Conservation (phyloP, 176 grass and related monocot genomes). For the Phragmites australis region DNA sequence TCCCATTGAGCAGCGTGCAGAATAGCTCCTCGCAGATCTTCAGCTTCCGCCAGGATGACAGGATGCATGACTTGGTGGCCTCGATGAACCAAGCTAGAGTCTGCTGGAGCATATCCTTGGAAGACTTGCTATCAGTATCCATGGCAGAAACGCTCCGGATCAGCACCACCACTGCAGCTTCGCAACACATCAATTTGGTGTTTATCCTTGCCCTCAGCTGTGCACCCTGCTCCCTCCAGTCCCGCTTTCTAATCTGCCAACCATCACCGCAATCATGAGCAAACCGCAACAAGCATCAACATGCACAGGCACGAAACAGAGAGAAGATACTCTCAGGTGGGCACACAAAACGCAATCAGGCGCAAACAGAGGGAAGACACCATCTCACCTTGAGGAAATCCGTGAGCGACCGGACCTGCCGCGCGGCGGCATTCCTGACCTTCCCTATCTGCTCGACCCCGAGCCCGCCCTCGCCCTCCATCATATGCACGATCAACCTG, state of each 20-base stretch:
- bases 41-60: slow-evolving; percentile 94
- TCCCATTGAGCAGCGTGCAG: slow-evolving; percentile 80
- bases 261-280: slow-evolving; percentile 38
- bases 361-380: neutral
- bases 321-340: neutral
- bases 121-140: slow-evolving; percentile 70
- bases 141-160: slow-evolving; percentile 59
- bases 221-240: slow-evolving; percentile 91
- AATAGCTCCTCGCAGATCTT: slow-evolving; percentile 91
- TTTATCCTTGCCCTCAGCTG: slow-evolving; percentile 91
- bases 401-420: slow-evolving; percentile 85
- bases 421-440: slow-evolving; percentile 70
- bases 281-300: slow-evolving; percentile 14
- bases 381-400: slow-evolving; percentile 85
- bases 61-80: slow-evolving; percentile 84
- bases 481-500: slow-evolving; percentile 72
- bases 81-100: slow-evolving; percentile 86
- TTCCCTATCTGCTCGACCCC: slow-evolving; percentile 54
- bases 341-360: neutral
- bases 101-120: slow-evolving; percentile 87
- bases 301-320: neutral
- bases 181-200: slow-evolving; percentile 87
- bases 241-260: slow-evolving; percentile 88
- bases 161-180: slow-evolving; percentile 81
- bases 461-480: slow-evolving; percentile 56